Evolutionary conservation across 2,329 filamentous ascomycete genomes (phyloP).

Genomic region (Alternaria rosae): DNA sequence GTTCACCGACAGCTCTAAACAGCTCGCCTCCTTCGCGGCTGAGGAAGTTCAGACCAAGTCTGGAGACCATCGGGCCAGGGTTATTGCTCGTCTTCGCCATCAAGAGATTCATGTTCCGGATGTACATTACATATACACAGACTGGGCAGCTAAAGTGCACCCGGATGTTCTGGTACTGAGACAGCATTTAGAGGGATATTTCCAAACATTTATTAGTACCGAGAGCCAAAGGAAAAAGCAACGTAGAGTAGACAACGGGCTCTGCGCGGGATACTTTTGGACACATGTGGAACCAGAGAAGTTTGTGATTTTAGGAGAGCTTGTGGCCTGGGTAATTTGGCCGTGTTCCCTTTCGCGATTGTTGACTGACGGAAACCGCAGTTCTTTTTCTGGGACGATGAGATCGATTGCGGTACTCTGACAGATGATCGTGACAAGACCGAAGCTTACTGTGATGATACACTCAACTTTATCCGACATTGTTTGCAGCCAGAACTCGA

Average conservation of each 20-base stretch:
- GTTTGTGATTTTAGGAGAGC: constrained; percentile 7
- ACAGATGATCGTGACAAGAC: constrained; percentile 16
- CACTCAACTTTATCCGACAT: constrained; percentile 12
- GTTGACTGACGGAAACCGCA: background rate
- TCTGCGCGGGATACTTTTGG: constrained; percentile 14
- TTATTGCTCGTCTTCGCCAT: constrained; percentile 8
- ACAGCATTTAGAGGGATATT: constrained; percentile 8
- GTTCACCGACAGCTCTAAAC: background rate
- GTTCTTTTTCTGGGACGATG: constrained; percentile 23
- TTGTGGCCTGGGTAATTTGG: constrained; percentile 11
- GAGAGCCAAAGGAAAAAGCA: constrained; percentile 9
- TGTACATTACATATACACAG: constrained; percentile 9
- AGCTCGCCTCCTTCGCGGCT: background rate
- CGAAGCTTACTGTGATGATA: constrained; percentile 18
- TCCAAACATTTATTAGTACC: constrained; percentile 8
- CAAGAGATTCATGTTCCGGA: constrained; percentile 15
- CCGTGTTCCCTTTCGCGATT: background rate
- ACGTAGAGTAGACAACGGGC: constrained; percentile 10
- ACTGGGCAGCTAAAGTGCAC: constrained; percentile 7
- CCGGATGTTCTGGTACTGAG: constrained; percentile 5
- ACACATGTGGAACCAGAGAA: constrained; percentile 7
- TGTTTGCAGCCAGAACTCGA: constrained; percentile 14
- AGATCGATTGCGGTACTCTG: constrained; percentile 17
- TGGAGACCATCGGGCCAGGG: constrained; percentile 3
- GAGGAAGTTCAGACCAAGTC: background rate